Conservation (phyloP, 805 yeast species). For the Kodamaea hsintzibuensis region DNA sequence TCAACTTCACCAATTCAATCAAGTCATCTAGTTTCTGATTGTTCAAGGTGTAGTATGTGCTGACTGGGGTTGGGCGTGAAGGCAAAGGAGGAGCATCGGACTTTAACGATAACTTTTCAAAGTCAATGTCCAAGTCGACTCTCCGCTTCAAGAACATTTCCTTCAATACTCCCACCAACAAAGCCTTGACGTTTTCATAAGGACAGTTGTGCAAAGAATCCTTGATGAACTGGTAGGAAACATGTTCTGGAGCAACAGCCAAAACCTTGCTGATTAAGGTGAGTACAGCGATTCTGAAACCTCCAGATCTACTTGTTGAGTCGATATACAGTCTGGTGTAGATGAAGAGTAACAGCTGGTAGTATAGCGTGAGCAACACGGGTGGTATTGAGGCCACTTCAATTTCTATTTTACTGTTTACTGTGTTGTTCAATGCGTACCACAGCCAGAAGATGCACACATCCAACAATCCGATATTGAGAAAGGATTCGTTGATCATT, state of each 20-base stretch:
- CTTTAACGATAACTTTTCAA: background rate
- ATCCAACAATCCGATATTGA: constrained; percentile 26
- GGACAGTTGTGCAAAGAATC: constrained; percentile 72
- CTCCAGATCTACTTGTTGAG: background rate
- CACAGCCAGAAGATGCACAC: constrained; percentile 38
- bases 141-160: constrained; percentile 52
- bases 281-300: constrained; percentile 38
- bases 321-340: constrained; percentile 6
- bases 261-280: constrained; percentile 67
- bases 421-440: constrained; percentile 27
- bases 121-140: constrained; percentile 2
- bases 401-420: constrained; percentile 21
- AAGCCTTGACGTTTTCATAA: constrained; percentile 57
- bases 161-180: constrained; percentile 66
- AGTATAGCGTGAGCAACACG: constrained; percentile 28
- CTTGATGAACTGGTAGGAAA: constrained; percentile 57
- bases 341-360: constrained; percentile 29
- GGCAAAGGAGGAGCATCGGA: constrained; percentile 36
- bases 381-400: constrained; percentile 35
- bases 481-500: constrained; percentile 27
- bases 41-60: constrained; percentile 7
- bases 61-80: constrained; percentile 18
- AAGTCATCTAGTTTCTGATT: constrained; percentile 7
- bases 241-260: constrained; percentile 54
- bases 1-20: background rate